phyloP scores from a whole-genome alignment of 106 monocot genomes.

The Ottelia alismoides region DNA sequence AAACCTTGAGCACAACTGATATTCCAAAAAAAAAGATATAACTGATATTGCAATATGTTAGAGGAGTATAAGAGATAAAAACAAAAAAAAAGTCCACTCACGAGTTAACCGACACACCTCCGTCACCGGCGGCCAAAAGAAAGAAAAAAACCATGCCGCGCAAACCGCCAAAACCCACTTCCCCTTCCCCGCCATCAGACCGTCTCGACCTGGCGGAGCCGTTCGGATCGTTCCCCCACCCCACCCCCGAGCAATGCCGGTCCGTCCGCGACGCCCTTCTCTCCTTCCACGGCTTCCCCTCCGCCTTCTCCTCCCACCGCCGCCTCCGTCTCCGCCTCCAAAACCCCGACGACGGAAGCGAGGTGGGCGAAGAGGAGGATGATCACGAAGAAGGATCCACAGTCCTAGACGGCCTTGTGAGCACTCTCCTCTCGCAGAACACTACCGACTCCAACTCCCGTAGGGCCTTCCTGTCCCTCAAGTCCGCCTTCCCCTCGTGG shows the following conservation, averaged over 20 bases:
- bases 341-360: background rate
- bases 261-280: slow-evolving; percentile 57
- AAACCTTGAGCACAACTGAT: too few species aligned
- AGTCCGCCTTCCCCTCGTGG: slow-evolving; percentile 55
- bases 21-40: too few species aligned
- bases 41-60: too few species aligned
- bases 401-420: slow-evolving; percentile 64
- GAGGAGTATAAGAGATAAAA: too few species aligned
- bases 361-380: background rate
- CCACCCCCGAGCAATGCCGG: slow-evolving; percentile 63
- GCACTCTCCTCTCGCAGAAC: slow-evolving; percentile 82
- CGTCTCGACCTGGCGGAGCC: too few species aligned
- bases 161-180: too few species aligned
- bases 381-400: slow-evolving; percentile 16
- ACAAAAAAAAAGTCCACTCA: too few species aligned
- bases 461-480: slow-evolving; percentile 57
- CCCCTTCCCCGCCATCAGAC: too few species aligned
- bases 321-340: background rate
- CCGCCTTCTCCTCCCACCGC: slow-evolving; percentile 36
- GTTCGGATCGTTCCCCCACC: slow-evolving; percentile 31
- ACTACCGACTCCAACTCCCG: slow-evolving; percentile 62
- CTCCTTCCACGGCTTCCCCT: slow-evolving; percentile 59
- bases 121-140: too few species aligned
- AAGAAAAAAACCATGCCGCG: too few species aligned
- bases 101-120: too few species aligned